These are phyloP conservation scores for Pisolithus microcarpus DNA, from an alignment of 768 basidiomycete species.

Conservation along the genomic window DNA sequence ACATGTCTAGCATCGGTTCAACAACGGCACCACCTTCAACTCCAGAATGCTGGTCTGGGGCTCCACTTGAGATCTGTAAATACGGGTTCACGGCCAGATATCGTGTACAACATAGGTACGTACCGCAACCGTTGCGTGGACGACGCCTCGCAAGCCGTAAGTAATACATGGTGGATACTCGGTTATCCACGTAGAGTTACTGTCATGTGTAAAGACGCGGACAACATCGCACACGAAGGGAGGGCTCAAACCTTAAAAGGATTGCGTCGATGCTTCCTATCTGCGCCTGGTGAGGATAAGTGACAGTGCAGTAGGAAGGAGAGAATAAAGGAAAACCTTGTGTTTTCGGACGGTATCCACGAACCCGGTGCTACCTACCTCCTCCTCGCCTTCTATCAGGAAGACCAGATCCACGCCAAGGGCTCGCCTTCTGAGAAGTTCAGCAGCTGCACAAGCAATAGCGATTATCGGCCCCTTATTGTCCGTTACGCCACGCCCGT, in stretches of 20 bases:
- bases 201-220: conserved; percentile 20
- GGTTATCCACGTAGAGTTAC: conserved; percentile 96
- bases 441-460: conserved; percentile 81
- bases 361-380: conserved; percentile 88
- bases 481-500: conserved; percentile 88
- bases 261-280: conserved; percentile 90
- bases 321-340: conserved; percentile 44
- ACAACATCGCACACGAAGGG: not conserved
- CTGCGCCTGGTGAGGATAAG: conserved; percentile 41
- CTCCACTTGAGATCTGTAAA: conserved; percentile 55
- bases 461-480: conserved; percentile 96
- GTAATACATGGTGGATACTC: conserved; percentile 91
- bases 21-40: conserved; percentile 82
- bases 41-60: conserved; percentile 87
- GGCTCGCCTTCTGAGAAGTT: conserved; percentile 61
- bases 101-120: not conserved
- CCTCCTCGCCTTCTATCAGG: conserved; percentile 94
- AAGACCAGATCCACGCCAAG: conserved; percentile 85
- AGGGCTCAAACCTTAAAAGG: conserved; percentile 58
- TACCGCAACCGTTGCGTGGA: conserved; percentile 78
- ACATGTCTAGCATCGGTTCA: conserved; percentile 96
- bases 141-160: conserved; percentile 89
- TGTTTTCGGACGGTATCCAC: conserved; percentile 63
- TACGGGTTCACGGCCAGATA: not conserved
- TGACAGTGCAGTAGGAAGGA: not conserved